Conservation (phyloP, 345 rosid species). For the Eutrema japonicum region DNA sequence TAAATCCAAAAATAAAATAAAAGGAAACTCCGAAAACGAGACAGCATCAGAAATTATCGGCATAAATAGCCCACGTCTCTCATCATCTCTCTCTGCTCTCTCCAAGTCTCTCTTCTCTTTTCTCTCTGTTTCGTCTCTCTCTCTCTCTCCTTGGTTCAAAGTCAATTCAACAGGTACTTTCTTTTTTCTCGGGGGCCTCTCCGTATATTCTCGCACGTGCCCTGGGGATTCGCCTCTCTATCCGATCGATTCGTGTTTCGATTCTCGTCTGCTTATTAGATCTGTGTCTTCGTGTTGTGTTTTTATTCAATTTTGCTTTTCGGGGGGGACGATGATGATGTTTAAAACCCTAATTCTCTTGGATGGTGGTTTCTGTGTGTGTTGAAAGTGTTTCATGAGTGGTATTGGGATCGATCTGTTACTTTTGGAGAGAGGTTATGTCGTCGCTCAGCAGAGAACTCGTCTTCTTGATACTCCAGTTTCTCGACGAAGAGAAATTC, state of each 20-base stretch:
- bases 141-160: constrained; percentile 37
- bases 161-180: constrained; percentile 45
- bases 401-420: constrained; percentile 36
- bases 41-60: constrained; percentile 28
- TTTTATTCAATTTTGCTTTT: background rate
- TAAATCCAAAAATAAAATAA: constrained; percentile 24
- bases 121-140: constrained; percentile 23
- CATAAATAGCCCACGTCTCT: constrained; percentile 42
- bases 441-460: constrained; percentile 49
- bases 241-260: constrained; percentile 27
- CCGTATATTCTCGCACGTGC: constrained; percentile 40
- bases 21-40: constrained; percentile 37
- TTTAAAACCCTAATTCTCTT: constrained; percentile 39
- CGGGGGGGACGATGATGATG: background rate
- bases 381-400: constrained; percentile 34
- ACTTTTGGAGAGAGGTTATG: constrained; percentile 22
- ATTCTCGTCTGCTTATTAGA: constrained; percentile 33
- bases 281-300: constrained; percentile 17
- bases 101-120: background rate
- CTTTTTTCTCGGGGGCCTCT: constrained; percentile 8
- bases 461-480: constrained; percentile 48
- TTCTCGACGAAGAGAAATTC: constrained; percentile 48
- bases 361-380: background rate
- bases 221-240: constrained; percentile 27
- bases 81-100: background rate